These are phyloP conservation scores for Tulasnella calospora DNA, from an alignment of 768 basidiomycete species.

Conservation along the genomic window DNA sequence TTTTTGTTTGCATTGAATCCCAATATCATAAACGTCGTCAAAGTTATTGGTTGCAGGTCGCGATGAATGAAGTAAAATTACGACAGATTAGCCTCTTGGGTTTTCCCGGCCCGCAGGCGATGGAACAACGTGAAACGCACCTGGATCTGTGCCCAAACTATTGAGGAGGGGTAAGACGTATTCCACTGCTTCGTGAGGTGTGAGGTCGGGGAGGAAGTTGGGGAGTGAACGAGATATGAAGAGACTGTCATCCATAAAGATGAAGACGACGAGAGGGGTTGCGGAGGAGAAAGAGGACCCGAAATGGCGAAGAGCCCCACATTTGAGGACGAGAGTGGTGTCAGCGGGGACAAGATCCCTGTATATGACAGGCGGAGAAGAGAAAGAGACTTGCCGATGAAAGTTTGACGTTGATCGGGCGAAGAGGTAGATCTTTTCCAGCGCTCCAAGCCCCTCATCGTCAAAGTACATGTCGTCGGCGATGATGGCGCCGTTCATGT, in stretches of 20 bases:
- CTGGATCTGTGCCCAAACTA: constrained; percentile 78
- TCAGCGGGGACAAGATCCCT: not conserved
- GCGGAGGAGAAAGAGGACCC: not conserved
- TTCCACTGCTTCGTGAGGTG: constrained; percentile 83
- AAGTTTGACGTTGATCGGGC: constrained; percentile 67
- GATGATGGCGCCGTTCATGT: not conserved
- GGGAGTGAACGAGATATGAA: constrained; percentile 83
- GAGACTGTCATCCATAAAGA: constrained; percentile 43
- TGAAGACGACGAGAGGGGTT: not conserved
- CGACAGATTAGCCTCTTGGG: constrained; percentile 15
- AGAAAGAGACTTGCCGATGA: constrained; percentile 43
- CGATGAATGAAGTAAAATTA: constrained; percentile 12
- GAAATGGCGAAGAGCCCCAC: constrained; percentile 30
- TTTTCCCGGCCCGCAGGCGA: not conserved
- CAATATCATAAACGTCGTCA: not conserved
- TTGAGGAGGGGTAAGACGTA: constrained; percentile 90
- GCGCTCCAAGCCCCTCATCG: constrained; percentile 72
- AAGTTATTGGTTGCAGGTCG: not conserved
- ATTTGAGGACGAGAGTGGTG: not conserved
- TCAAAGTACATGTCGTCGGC: constrained; percentile 48
- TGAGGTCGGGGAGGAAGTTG: constrained; percentile 65
- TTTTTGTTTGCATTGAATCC: not conserved
- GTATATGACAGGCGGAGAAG: not conserved
- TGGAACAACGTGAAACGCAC: constrained; percentile 40
- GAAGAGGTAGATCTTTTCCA: constrained; percentile 91